Evolutionary conservation across 2,329 filamentous ascomycete species (phyloP), one percentile per base, ranked within the genome.

Genomic region (Colletotrichum australisinense): DNA sequence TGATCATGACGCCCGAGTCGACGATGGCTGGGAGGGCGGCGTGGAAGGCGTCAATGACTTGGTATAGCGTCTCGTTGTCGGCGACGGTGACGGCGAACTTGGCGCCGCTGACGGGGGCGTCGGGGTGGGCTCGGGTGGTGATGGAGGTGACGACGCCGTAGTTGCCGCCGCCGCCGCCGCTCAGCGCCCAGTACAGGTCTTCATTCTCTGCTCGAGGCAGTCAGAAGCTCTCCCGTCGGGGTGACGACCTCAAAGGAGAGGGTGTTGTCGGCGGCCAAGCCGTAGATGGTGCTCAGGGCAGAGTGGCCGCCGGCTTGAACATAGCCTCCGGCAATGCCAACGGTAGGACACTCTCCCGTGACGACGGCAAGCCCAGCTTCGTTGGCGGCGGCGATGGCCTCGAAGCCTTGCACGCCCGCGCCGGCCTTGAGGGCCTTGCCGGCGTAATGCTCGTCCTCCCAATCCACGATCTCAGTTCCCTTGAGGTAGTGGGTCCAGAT

Each of bases 121-220:
- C 84, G 0, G 82, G 80, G 77, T 90, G 83, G 1, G 86, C 84
- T 74, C 86, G 88, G 52, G 87, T 82, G 0, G 88, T 91, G 78
- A 91, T 83, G 1, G 87, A 89, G 8, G 85, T 79, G 1, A 92
- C 88, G 1, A 92, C 83, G 2, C 84, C 90, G 75, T 86, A 76
- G 38, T 83, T 84, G 74, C 80, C 81, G 22, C 81, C 81, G 28
- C 85, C 86, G 4, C 83, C 75, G 11, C 91, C 90, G 74, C 88
- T 82, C 71, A 92, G 83, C 0, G 91, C 91, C 91, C 91, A 93
- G 79, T 91, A 93, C 0, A 93, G 80, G 67, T 93, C 90, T 0
- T 80, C 71, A 70, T 92, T 85, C 53, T 88, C 82, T 11, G 86
- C 84, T 46, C 58, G 88, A 90, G 1, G 87, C 85, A 0, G 82